A percentile compares a stretch with the other conserved stretches of the same genome.
These are phyloP conservation scores for Aurifilum marmelostoma DNA, from an alignment of 2,329 filamentous ascomycete species.

Conservation along the genomic window DNA sequence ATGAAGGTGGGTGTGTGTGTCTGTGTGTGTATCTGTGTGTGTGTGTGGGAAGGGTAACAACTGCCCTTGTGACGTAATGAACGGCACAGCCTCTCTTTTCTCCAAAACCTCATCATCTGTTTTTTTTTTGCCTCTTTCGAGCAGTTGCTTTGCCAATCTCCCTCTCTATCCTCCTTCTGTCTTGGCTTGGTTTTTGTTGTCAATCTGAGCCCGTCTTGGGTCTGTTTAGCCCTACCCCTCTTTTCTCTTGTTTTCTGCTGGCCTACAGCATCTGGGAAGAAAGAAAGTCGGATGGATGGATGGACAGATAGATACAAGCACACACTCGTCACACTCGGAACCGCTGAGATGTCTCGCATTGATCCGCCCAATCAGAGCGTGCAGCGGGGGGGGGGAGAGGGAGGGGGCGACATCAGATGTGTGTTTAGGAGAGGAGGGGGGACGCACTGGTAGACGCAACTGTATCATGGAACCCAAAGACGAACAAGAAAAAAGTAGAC, in stretches of 20 bases:
- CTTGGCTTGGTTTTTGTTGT: background rate
- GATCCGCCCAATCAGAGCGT: background rate
- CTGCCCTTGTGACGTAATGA: constrained; percentile 20
- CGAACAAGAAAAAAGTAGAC: background rate
- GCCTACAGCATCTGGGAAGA: too few species aligned
- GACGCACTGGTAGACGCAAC: background rate
- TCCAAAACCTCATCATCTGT: constrained; percentile 1
- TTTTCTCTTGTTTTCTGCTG: background rate
- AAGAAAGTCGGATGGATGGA: too few species aligned
- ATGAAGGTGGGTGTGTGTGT: too few species aligned
- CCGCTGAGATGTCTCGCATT: background rate
- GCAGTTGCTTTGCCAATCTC: background rate
- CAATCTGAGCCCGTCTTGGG: background rate
- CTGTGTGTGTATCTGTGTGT: too few species aligned
- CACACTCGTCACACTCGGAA: background rate
- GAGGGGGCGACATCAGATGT: background rate
- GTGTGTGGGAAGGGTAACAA: background rate
- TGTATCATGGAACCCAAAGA: background rate
- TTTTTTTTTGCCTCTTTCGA: background rate
- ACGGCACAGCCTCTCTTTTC: constrained; percentile 6
- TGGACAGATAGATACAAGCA: too few species aligned
- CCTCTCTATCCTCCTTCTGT: background rate
- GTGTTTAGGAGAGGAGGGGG: background rate
- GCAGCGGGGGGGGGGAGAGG: background rate
- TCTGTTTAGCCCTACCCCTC: background rate